phyloP scores from a whole-genome alignment of 306 rosid genomes.

The Cajanus cajan region DNA sequence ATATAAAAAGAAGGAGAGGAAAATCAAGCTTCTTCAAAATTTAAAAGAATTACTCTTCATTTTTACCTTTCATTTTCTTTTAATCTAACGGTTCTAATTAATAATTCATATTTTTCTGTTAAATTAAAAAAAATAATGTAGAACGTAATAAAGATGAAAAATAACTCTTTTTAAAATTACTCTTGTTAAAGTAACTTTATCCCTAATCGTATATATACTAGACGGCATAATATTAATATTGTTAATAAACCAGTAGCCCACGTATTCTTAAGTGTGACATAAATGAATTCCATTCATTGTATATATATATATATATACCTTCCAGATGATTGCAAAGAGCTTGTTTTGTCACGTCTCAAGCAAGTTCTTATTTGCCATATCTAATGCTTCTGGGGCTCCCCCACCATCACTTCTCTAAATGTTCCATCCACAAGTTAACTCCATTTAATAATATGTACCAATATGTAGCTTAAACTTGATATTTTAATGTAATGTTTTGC shows the following conservation, averaged over 20 bases:
- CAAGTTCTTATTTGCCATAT: slow-evolving; percentile 26
- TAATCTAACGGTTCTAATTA: too few relatives aligned
- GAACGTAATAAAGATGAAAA: too few relatives aligned
- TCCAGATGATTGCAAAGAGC: not conserved
- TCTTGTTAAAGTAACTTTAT: too few relatives aligned
- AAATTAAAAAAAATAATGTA: too few relatives aligned
- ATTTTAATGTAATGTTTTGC: not conserved
- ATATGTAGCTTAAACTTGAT: not conserved
- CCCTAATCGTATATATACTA: too few relatives aligned
- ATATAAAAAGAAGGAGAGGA: too few relatives aligned
- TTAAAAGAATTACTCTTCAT: too few relatives aligned
- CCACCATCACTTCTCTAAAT: slow-evolving; percentile 34
- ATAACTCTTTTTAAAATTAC: too few relatives aligned
- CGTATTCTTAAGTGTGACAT: not conserved
- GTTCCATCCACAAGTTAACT: not conserved
- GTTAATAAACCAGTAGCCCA: not conserved
- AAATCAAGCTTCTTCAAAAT: too few relatives aligned
- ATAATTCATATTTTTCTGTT: too few relatives aligned
- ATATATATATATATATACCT: not conserved
- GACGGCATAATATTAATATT: too few relatives aligned
- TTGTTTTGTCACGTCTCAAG: not conserved
- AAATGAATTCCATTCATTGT: not conserved
- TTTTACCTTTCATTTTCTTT: too few relatives aligned
- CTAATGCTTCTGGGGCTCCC: slow-evolving; percentile 36
- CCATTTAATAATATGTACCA: not conserved